Conservation (phyloP, 2,329 filamentous ascomycete species). For the Exophiala phaeomuriformis region DNA sequence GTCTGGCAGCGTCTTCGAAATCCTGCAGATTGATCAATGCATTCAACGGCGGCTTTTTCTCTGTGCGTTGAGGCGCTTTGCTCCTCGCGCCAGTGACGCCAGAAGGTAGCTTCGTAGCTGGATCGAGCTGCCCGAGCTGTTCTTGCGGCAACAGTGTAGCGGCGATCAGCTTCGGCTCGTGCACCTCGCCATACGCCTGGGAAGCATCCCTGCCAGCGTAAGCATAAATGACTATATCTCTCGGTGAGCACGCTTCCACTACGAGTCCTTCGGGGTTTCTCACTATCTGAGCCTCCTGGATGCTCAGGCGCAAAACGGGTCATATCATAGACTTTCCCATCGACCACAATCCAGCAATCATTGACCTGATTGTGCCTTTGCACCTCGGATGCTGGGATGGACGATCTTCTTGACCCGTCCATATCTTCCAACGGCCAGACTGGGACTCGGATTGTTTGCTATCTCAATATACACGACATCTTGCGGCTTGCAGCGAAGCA, state of each 20-base stretch:
- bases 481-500: no score
- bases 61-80: background rate
- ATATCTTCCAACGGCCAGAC: background rate
- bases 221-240: conserved; percentile 37
- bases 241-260: background rate
- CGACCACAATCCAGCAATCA: conserved; percentile 62
- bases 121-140: conserved; percentile 9
- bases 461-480: no score
- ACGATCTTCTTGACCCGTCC: background rate
- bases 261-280: background rate
- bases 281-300: conserved; percentile 47
- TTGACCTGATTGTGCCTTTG: conserved; percentile 40
- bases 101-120: conserved; percentile 4
- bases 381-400: conserved; percentile 7
- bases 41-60: conserved; percentile 22
- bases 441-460: no score
- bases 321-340: conserved; percentile 60
- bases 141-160: conserved; percentile 31
- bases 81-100: background rate
- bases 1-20: conserved; percentile 20
- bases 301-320: conserved; percentile 57
- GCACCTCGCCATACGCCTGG: conserved; percentile 39
- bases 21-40: conserved; percentile 21
- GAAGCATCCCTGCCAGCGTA: conserved; percentile 43
- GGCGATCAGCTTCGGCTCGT: conserved; percentile 34